A percentile compares a stretch with the other conserved stretches of the same genome.
Evolutionary conservation across 2,329 filamentous ascomycete species (phyloP).

Genomic region (Aspergillus pseudonomiae): DNA sequence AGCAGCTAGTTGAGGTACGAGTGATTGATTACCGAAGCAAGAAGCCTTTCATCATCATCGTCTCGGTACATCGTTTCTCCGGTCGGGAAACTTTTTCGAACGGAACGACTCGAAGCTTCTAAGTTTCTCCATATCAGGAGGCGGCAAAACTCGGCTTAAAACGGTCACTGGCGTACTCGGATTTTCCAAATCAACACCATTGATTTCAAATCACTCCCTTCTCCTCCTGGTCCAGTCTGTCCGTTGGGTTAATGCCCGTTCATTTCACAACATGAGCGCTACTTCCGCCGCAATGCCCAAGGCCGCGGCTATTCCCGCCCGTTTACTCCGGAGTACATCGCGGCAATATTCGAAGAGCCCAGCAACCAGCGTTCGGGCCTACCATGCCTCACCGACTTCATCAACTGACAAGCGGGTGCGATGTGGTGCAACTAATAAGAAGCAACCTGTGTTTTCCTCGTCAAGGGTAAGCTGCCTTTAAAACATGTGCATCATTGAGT

Average conservation of each 20-base stretch:
- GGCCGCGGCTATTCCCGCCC: conserved; percentile 45
- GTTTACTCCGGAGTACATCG: conserved; percentile 43
- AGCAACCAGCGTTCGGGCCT: conserved; percentile 32
- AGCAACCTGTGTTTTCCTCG: conserved; percentile 25
- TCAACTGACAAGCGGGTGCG: conserved; percentile 31
- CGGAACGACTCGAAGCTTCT: conserved; percentile 37
- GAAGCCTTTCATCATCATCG: conserved; percentile 35
- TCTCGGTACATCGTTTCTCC: conserved; percentile 34
- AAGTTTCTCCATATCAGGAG: conserved; percentile 26
- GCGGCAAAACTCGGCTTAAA: conserved; percentile 15
- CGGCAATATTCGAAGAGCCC: conserved; percentile 42
- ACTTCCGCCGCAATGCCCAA: conserved; percentile 45
- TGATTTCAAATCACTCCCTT: conserved; percentile 2
- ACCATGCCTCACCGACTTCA: conserved; percentile 34
- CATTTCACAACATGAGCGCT: conserved; percentile 42
- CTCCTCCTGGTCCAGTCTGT: not conserved
- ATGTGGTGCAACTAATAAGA: conserved; percentile 29
- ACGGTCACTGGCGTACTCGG: not conserved
- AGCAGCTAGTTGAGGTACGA: conserved; percentile 15
- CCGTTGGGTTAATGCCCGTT: conserved; percentile 15
- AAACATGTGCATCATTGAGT: not conserved
- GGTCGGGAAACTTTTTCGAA: conserved; percentile 37
- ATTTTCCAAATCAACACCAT: conserved; percentile 1
- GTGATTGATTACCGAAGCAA: conserved; percentile 35
- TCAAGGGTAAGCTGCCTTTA: conserved; percentile 34